phyloP scores from a whole-genome alignment of 2,329 filamentous ascomycete species.

The Penicillium frequentans region DNA sequence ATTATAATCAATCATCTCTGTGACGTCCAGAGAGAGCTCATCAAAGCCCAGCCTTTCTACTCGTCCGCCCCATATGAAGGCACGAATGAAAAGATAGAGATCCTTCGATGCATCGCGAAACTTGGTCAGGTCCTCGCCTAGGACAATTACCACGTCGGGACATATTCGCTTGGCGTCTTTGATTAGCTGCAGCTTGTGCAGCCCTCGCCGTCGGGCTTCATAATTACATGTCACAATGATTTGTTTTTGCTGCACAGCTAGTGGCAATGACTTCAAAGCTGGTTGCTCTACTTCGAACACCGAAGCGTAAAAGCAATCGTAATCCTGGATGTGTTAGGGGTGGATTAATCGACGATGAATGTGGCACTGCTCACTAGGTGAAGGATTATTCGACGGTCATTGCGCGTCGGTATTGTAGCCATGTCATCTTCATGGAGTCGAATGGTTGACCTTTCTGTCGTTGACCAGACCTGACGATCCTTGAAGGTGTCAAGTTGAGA shows the following conservation, averaged over 20 bases:
- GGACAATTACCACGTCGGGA: conserved; percentile 79
- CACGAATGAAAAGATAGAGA: conserved; percentile 70
- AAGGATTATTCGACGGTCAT: conserved; percentile 69
- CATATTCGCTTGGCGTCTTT: conserved; percentile 76
- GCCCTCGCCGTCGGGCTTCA: conserved; percentile 68
- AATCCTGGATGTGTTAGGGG: conserved; percentile 36
- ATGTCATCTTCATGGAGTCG: background rate
- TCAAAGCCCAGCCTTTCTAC: conserved; percentile 87
- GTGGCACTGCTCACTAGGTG: conserved; percentile 66
- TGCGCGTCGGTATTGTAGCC: conserved; percentile 34
- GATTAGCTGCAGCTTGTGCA: conserved; percentile 79
- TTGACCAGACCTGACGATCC: background rate
- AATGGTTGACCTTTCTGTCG: background rate
- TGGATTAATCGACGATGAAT: background rate
- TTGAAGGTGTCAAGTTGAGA: background rate
- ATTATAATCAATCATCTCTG: conserved; percentile 84
- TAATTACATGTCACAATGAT: conserved; percentile 95
- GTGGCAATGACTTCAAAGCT: conserved; percentile 66
- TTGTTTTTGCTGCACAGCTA: conserved; percentile 90
- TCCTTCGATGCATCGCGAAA: conserved; percentile 86
- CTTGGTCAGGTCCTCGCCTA: conserved; percentile 80
- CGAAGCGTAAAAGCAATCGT: conserved; percentile 85
- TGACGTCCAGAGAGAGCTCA: conserved; percentile 80
- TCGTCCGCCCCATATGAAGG: conserved; percentile 73
- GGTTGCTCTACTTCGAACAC: conserved; percentile 83